Conservation (phyloP, 2,329 filamentous ascomycete genomes). For the Alternaria brassicae region DNA sequence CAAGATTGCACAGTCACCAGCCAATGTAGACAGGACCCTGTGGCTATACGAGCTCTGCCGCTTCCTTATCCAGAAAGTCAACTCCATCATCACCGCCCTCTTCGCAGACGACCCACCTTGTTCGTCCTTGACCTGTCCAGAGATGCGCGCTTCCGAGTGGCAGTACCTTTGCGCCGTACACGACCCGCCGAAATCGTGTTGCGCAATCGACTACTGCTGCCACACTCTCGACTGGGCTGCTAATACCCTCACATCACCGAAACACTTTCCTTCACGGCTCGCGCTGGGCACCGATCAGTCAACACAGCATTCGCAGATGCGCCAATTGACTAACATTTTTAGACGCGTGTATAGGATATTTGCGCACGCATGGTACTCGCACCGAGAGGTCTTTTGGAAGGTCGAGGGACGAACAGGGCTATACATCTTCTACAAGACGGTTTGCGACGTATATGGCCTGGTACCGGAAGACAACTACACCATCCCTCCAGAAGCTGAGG, state of each 20-base stretch:
- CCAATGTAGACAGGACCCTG: conserved; percentile 81
- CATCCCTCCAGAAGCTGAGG: conserved; percentile 90
- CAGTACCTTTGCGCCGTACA: conserved; percentile 98
- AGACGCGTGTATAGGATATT: conserved; percentile 94
- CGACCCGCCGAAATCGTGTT: conserved; percentile 94
- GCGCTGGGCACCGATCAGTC: conserved; percentile 58
- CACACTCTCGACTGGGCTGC: conserved; percentile 98
- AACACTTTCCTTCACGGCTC: conserved; percentile 91
- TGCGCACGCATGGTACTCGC: conserved; percentile 98
- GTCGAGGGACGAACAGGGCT: conserved; percentile 90
- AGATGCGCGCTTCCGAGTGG: conserved; percentile 99
- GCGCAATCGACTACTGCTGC: conserved; percentile 98
- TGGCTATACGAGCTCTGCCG: conserved; percentile 99
- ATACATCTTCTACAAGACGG: conserved; percentile 96
- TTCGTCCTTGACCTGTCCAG: conserved; percentile 86
- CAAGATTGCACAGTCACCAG: conserved; percentile 79
- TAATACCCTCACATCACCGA: conserved; percentile 90
- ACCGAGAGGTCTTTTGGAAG: conserved; percentile 92
- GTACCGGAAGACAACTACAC: conserved; percentile 96
- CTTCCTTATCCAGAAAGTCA: conserved; percentile 93
- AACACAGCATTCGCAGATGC: conserved; percentile 64
- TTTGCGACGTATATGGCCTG: conserved; percentile 89
- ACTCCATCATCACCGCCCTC: conserved; percentile 89
- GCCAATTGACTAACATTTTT: conserved; percentile 94
- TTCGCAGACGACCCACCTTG: conserved; percentile 91